Base-by-base conservation (phyloP, 768 basidiomycete species). In the Calocybe cyanea region DNA sequence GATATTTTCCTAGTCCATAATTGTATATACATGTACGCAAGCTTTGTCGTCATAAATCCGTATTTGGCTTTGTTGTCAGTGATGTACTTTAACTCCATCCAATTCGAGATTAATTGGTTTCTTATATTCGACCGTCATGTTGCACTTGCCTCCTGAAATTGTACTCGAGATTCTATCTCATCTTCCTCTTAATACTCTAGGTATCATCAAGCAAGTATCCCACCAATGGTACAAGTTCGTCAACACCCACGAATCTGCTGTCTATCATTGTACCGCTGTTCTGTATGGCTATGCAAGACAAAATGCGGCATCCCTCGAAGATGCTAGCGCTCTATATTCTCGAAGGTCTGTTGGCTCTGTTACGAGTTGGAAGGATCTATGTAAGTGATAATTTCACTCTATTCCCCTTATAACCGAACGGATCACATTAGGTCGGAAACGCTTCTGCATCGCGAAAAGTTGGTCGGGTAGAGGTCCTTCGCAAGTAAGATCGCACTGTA, bases 241-340 rank as follows among this genome's bases (percentile, higher is more conserved):
- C 31, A 35, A 59, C 7, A 49, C 49, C 11, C 75, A 89, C 54
- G 68, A 78, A 54, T 58, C 59, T 2, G 54, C 66, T 1, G 68
- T 89, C n/a, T 87, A 80, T 57, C 80, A 72, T 49, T 66, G 75
- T 18, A 80, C 78, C 5, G 80, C 85, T 0, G 48, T 70, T 38
- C 55, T 75, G 11, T 80, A 83, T 51, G 67, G 64, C 19, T 81
- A 76, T 57, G 59, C 72, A 15, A 48, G 59, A 23, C 62, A 64
- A 4, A 53, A 50, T 0, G 45, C 54, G 2, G 50, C 53, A 9
- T 24, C 61, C 13, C 50, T 72, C 19, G 54, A 64, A 14, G 60
- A 73, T 24, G 62, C 66, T 7, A 52, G 54, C 19, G 50, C 33
- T 3, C 47, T 57, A 0, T 70, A 67, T 44, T 67, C 69, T 0